These are phyloP conservation scores for Lentinula edodes DNA, from an alignment of 768 basidiomycete species.

Conservation along the genomic window DNA sequence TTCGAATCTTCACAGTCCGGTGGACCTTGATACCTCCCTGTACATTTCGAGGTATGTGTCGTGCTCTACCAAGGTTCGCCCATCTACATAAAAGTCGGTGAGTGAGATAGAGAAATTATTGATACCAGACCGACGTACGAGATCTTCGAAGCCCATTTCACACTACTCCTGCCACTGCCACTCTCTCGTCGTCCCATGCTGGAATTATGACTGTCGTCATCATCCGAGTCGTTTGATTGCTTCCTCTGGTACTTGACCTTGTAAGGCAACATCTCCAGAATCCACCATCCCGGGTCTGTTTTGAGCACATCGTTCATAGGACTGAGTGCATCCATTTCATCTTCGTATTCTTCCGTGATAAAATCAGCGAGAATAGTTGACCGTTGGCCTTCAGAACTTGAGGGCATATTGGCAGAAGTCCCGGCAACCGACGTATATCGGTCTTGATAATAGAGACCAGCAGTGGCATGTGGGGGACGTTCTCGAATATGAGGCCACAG, in stretches of 20 bases:
- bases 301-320: slow-evolving; percentile 53
- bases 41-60: slow-evolving; percentile 30
- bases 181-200: background rate
- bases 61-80: slow-evolving; percentile 34
- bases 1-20: slow-evolving; percentile 39
- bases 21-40: slow-evolving; percentile 33
- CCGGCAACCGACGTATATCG: slow-evolving; percentile 10
- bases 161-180: background rate
- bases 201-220: background rate
- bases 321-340: slow-evolving; percentile 51
- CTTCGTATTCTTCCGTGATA: slow-evolving; percentile 50
- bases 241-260: slow-evolving; percentile 35
- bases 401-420: background rate
- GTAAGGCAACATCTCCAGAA: slow-evolving; percentile 49
- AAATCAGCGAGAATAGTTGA: slow-evolving; percentile 18
- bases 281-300: slow-evolving; percentile 51
- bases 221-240: background rate
- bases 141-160: slow-evolving; percentile 30
- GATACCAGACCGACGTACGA: slow-evolving; percentile 24
- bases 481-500: slow-evolving; percentile 38
- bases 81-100: background rate
- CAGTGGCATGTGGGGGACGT: slow-evolving; percentile 34
- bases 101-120: background rate
- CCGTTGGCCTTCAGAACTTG: slow-evolving; percentile 4
- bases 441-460: slow-evolving; percentile 8